Base-by-base conservation (phyloP, 1,139 yeast species). In the Suhomyces yuchorum region DNA sequence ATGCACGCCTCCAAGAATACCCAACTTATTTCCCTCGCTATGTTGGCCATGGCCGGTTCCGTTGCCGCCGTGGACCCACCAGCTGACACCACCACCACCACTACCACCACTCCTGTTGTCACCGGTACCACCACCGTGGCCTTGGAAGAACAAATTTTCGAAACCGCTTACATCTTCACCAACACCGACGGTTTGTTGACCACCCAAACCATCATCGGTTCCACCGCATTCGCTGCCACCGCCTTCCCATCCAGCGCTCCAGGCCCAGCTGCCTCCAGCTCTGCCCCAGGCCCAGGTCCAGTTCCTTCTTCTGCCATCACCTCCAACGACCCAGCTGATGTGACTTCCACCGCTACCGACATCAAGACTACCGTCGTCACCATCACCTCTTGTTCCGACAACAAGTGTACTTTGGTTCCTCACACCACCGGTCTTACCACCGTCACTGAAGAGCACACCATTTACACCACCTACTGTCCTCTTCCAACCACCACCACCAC, bases 381-480 rank as follows among this genome's bases (percentile, higher is more conserved):
- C 50, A 60, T 74, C 59, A 78, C 82, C 51, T 70, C 79, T 41
- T 77, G 81, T 64, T 49, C 58, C n/a, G 68, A 68, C 49, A 54
- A 67, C 54, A 62, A 56, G 43, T 73, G 80, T 57, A 48, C 70
- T 18, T 62, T 61, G 39, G 57, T 63, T 40, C 64, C 74, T 42
- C 69, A 65, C 47, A 66, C 71, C 46, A 72, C 80, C 49, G 76
- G 79, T 54, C 62, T 73, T 42, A 68, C 77, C 48, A 66, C 70
- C 43, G 66, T 68, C 49, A 74, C 80, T 46, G 59, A 44, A 8
- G 47, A 42, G 11, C 49, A 48, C 52, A 28, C 59, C 28, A 30
- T 46, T 11, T 51, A 49, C 48, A 53, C 56, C 40, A 53, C 59
- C 14, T 53, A 46, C 51, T 51, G 57, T 39, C 57, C 59, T 28